A percentile compares a stretch with the other conserved stretches of the same genome.
phyloP scores from a whole-genome alignment of 23 red algal genomes.

The Cyanidioschyzon merolae region DNA sequence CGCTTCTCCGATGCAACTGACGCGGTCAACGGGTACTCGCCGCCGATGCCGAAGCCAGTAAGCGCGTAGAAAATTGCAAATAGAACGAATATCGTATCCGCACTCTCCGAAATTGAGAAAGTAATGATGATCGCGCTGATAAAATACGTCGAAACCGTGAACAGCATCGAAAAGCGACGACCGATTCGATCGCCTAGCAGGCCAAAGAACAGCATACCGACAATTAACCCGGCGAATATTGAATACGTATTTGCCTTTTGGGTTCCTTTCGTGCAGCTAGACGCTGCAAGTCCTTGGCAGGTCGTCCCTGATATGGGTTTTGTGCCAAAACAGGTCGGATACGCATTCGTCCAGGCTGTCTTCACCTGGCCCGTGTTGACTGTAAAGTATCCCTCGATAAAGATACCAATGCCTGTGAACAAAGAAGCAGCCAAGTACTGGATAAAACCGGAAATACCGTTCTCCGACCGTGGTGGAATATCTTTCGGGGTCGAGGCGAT shows the following conservation, averaged over 20 bases:
- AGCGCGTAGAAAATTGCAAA: constrained; percentile 18
- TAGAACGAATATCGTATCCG: constrained; percentile 20
- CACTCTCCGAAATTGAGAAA: not conserved
- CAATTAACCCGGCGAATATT: constrained; percentile 19
- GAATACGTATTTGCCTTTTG: not conserved
- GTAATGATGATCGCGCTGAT: constrained; percentile 19
- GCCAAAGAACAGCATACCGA: constrained; percentile 26
- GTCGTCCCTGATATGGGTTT: not conserved
- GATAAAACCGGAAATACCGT: not conserved
- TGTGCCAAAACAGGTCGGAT: constrained; percentile 3
- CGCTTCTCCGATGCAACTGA: constrained; percentile 8
- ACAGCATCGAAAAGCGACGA: constrained; percentile 5
- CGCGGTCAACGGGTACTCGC: constrained; percentile 29
- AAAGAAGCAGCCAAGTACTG: not conserved
- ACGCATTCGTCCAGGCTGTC: constrained; percentile 11
- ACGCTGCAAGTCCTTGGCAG: not conserved
- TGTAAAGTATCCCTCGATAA: not conserved
- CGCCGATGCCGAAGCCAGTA: constrained; percentile 25
- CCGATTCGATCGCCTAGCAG: constrained; percentile 30
- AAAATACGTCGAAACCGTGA: constrained; percentile 16
- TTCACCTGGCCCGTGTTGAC: constrained; percentile 14
- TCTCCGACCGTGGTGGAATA: not conserved
- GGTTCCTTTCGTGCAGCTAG: not conserved
- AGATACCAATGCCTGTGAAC: constrained; percentile 8
- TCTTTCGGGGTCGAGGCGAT: constrained; percentile 2